phyloP scores from a whole-genome alignment of 1,284 basidiomycete genomes.

The Heterobasidion irregulare region DNA sequence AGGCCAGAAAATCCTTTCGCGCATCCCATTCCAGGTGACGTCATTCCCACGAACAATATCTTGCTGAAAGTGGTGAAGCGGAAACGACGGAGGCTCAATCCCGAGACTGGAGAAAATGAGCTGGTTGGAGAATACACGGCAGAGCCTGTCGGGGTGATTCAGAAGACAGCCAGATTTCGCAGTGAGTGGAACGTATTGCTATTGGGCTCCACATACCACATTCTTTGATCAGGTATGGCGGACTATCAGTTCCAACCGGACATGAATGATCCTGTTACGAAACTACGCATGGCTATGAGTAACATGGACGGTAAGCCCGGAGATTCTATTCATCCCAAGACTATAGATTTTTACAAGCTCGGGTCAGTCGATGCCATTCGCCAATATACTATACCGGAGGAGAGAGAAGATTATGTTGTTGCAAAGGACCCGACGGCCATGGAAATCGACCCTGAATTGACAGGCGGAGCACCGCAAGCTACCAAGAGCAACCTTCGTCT shows the following conservation, averaged over 20 bases:
- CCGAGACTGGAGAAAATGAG: slow-evolving; percentile 22
- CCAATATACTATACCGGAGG: slow-evolving; percentile 57
- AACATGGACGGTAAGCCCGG: slow-evolving; percentile 65
- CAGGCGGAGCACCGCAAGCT: not conserved
- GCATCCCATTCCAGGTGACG: slow-evolving; percentile 76
- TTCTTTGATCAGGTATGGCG: slow-evolving; percentile 62
- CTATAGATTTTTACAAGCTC: not conserved
- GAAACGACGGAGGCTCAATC: slow-evolving; percentile 36
- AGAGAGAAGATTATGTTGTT: slow-evolving; percentile 54
- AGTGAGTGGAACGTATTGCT: slow-evolving; percentile 43
- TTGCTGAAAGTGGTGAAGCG: slow-evolving; percentile 74
- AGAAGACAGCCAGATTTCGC: slow-evolving; percentile 84
- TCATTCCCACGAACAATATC: slow-evolving; percentile 70
- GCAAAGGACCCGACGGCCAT: slow-evolving; percentile 18
- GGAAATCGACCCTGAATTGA: slow-evolving; percentile 26
- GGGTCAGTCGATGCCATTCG: slow-evolving; percentile 62
- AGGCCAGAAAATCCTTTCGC: slow-evolving; percentile 67
- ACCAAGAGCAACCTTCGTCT: slow-evolving; percentile 53
- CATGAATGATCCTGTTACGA: slow-evolving; percentile 57
- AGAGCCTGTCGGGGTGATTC: slow-evolving; percentile 67
- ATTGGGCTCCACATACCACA: not conserved
- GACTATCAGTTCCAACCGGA: slow-evolving; percentile 85
- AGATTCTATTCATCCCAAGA: not conserved
- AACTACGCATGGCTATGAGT: slow-evolving; percentile 66
- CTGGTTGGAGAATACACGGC: slow-evolving; percentile 70